Conservation (phyloP, 768 basidiomycete genomes). For the Auriscalpium vulgare region DNA sequence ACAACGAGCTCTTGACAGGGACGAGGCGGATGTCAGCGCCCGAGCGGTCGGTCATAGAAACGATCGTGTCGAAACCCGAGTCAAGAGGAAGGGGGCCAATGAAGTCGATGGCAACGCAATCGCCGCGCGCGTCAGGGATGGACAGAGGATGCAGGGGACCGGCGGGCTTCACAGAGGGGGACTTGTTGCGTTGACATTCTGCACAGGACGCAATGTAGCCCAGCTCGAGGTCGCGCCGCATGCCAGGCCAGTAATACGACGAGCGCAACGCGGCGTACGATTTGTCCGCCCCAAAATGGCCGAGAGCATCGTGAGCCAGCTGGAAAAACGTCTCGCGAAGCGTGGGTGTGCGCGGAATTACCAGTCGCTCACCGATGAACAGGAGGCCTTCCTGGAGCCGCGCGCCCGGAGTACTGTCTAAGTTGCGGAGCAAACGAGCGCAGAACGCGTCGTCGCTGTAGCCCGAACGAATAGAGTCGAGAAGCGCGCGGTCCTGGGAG, state of each 20-base stretch:
- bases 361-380: slow-evolving; percentile 2
- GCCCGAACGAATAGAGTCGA: neutral
- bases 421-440: neutral
- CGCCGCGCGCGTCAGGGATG: slow-evolving; percentile 14
- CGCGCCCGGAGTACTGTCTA: neutral
- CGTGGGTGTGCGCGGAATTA: too few species aligned
- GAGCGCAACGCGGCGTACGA: neutral
- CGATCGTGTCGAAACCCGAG: slow-evolving; percentile 17
- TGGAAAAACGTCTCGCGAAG: too few species aligned
- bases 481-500: too few species aligned
- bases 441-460: slow-evolving; percentile 13
- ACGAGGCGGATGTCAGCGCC: slow-evolving; percentile 12
- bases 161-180: slow-evolving; percentile 7
- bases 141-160: slow-evolving; percentile 21
- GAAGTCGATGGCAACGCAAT: slow-evolving; percentile 9
- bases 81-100: slow-evolving; percentile 19
- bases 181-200: slow-evolving; percentile 10
- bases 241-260: neutral
- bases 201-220: slow-evolving; percentile 23
- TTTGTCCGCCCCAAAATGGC: too few species aligned
- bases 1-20: slow-evolving; percentile 3
- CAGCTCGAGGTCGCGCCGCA: neutral
- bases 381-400: slow-evolving; percentile 8
- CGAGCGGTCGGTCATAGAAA: slow-evolving; percentile 19
- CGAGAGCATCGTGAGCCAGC: too few species aligned